Evolutionary conservation across 768 basidiomycete species (phyloP).

Genomic region (Tephrocybe sp.): DNA sequence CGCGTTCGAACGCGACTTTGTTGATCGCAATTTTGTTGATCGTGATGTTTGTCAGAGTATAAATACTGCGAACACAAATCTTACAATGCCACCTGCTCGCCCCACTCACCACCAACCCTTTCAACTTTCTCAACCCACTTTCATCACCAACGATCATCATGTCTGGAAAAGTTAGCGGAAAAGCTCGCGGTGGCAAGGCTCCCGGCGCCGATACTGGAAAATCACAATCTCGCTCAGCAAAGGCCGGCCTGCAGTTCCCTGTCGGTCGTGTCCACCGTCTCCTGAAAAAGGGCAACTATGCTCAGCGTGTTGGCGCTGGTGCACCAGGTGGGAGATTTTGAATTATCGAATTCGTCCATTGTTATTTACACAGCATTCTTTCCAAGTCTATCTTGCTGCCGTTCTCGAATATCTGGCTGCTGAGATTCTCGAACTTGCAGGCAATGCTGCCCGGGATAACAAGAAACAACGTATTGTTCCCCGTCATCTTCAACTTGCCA

Average conservation of each 20-base stretch:
- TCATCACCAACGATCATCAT: slow-evolving; percentile 18
- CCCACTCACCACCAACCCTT: slow-evolving; percentile 7
- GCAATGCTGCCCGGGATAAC: slow-evolving; percentile 71
- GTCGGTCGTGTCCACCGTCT: slow-evolving; percentile 84
- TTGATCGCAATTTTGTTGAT: slow-evolving; percentile 30
- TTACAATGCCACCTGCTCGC: slow-evolving; percentile 1
- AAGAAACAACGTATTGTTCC: slow-evolving; percentile 88
- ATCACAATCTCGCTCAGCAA: slow-evolving; percentile 61
- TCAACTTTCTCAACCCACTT: slow-evolving; percentile 11
- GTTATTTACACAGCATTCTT: background rate
- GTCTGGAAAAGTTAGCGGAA: slow-evolving; percentile 37
- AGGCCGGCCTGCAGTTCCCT: slow-evolving; percentile 71
- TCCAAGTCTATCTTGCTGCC: slow-evolving; percentile 76
- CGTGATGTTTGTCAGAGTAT: slow-evolving; percentile 19
- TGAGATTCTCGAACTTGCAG: slow-evolving; percentile 84
- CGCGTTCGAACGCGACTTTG: slow-evolving; percentile 41
- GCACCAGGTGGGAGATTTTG: slow-evolving; percentile 53
- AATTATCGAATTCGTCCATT: background rate
- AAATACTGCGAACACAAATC: slow-evolving; percentile 21
- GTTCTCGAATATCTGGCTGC: slow-evolving; percentile 84
- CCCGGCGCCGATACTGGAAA: slow-evolving; percentile 39
- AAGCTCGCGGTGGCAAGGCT: slow-evolving; percentile 37
- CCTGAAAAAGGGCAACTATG: slow-evolving; percentile 76
- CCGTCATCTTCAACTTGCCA: slow-evolving; percentile 82
- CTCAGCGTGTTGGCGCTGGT: slow-evolving; percentile 77